Base-by-base conservation (phyloP, 2,329 filamentous ascomycete genomes). In the Colletotrichum aenigma region DNA sequence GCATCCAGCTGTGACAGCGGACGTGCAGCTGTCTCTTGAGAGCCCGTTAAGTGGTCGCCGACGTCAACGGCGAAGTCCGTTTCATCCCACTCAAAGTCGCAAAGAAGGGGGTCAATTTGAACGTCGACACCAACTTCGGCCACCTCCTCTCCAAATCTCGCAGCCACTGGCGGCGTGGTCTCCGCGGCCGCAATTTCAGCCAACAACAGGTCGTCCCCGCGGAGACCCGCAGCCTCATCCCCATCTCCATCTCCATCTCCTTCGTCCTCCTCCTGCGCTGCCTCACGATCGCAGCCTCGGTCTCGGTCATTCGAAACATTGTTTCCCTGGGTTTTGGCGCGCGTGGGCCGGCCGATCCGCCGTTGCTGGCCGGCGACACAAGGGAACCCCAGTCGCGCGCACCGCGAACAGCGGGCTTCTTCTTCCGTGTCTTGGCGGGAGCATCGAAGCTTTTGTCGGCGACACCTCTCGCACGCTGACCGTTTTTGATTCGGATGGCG, bases 401-500 rank as follows among this genome's bases (percentile, higher is more conserved):
- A 84, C 21, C 81, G 79, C 18, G 78, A 74, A 70, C 82, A 84
- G 4, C 80, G 80, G 3, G 77, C 71, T 15, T 60, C 61, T 16
- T 60, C 43, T 8, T 79, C 55, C 24, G 78, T 60, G 30, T 77
- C 64, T 28, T 79, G 78, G 21, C 81, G 82, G 9, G 78, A 78
- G 75, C 82, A 84, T 34, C 81, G 80, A 7, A 84, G 79, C 68
- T 84, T 84, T 58, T 83, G 82, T 13, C 79, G 77, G 9, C 82
- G 82, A 21, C 82, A 84, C 56, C 81, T 78, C 76, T 84, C 81
- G 70, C 82, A 84, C 7, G 82, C 81, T 8, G 81, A 82, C 32
- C 83, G 81, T 38, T 82, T 76, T 64, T 84, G 83, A 30, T 80
- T 83, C 5, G 83, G 82, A 61, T 84, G 82, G 13, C 65, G 28